A percentile compares a stretch with the other conserved stretches of the same genome.
Conservation (phyloP, 345 rosid genomes). For the Eucalyptus sp. region DNA sequence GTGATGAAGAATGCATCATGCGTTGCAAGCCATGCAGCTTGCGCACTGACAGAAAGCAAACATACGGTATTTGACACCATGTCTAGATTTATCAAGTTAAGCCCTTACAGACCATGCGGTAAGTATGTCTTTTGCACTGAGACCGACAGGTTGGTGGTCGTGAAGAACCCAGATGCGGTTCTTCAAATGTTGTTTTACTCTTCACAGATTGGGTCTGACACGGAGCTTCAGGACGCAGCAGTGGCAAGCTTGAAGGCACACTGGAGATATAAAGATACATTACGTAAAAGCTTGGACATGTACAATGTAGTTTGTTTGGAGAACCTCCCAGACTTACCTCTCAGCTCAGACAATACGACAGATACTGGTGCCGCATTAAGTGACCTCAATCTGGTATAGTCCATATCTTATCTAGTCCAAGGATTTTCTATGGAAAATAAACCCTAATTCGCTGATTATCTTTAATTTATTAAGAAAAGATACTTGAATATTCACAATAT, state of each 20-base stretch:
- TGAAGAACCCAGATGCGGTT: not conserved
- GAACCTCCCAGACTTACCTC: conserved; percentile 15
- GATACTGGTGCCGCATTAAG: conserved; percentile 3
- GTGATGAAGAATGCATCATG: conserved; percentile 48
- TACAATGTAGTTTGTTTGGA: conserved; percentile 5
- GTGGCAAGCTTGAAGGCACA: not conserved
- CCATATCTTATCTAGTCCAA: not conserved
- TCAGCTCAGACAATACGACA: conserved; percentile 14
- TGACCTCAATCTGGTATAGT: conserved; percentile 55
- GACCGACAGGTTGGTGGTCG: not conserved
- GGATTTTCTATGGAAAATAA: not conserved
- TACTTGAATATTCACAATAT: not conserved
- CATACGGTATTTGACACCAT: conserved; percentile 42
- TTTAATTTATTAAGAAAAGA: not conserved
- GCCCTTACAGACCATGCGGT: conserved; percentile 45
- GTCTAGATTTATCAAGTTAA: conserved; percentile 34
- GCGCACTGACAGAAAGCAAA: conserved; percentile 48
- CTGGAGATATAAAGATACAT: not conserved
- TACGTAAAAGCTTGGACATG: not conserved
- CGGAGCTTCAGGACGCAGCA: not conserved
- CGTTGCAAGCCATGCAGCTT: conserved; percentile 48
- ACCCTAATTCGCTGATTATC: not conserved
- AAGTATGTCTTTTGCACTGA: not conserved
- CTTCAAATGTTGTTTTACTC: not conserved
- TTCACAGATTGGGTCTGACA: not conserved